Base-by-base conservation (phyloP, 2,329 filamentous ascomycete genomes). In the Neophaeococcomyces aloes region DNA sequence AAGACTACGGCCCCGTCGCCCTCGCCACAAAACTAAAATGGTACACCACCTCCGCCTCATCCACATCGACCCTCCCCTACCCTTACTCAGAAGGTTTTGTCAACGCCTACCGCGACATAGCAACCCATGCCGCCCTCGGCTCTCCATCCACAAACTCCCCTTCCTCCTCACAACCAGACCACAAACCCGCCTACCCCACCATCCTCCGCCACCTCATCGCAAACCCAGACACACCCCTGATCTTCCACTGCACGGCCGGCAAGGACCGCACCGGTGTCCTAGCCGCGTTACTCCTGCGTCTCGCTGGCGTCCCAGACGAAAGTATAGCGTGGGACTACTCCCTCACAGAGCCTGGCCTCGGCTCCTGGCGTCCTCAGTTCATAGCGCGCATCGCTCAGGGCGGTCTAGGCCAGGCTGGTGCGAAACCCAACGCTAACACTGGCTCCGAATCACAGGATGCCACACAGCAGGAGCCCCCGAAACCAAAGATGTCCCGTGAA, bases 241-340 rank as follows among this genome's bases (percentile, higher is more conserved):
- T 86, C 5, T 65, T 86, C 6, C 82, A 88, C 57, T 87, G 83
- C 60, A 83, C 81, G 0, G 81, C 80, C 0, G 83, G 83, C 10
- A 88, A 88, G 61, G 83, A 88, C 59, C 71, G 83, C 33, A 87
- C 83, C 0, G 83, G 83, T 2, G 71, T 87, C 3, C 63, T 86
- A 34, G 74, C 76, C 38, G 83, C 80, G 2, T 54, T 88, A 31
- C 58, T 87, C 7, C 67, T 86, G 30, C 64, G 72, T 19, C 67
- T 86, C 21, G 77, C 77, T 7, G 78, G 78, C 3, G 77, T 84
- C 0, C 61, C 68, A 1, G 70, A 78, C 50, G 65, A 74, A 27
- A 58, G 62, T 3, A 70, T 84, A n/a, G 80, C 79, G 0, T 61
- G 71, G 7, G 83, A 88, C 59, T 88, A 87, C 58, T 66, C 71